Percentiles rank a stretch among this genome's conserved stretches.
These are phyloP conservation scores for Mucor lusitanicus DNA, from an alignment of 371 early-diverging fungal genomes.

Conservation along the genomic window DNA sequence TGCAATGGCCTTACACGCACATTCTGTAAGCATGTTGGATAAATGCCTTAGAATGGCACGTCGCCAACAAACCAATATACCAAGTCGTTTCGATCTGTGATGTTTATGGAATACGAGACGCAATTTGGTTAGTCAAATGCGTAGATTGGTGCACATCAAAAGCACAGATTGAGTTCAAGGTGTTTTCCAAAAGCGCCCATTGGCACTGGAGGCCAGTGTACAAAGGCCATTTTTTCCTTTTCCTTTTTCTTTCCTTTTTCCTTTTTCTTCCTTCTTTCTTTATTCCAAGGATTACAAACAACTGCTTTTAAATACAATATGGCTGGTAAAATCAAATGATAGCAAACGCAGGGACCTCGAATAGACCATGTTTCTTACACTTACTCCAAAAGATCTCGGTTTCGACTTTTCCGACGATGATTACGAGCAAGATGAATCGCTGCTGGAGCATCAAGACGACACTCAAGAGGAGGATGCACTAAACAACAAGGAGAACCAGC, in stretches of 20 bases:
- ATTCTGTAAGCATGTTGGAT: too few species aligned
- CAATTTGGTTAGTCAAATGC: too few species aligned
- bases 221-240: neutral
- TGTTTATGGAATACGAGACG: too few species aligned
- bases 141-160: too few species aligned
- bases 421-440: slow-evolving; percentile 26
- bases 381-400: slow-evolving; percentile 39
- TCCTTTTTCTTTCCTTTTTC: neutral
- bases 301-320: slow-evolving; percentile 3
- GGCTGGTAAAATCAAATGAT: slow-evolving; percentile 13
- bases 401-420: slow-evolving; percentile 50
- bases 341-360: neutral
- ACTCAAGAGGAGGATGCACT: neutral
- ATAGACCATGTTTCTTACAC: neutral
- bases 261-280: neutral
- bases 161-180: too few species aligned
- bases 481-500: neutral
- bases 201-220: too few species aligned
- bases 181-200: too few species aligned
- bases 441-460: slow-evolving; percentile 8
- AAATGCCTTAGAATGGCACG: too few species aligned
- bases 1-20: too few species aligned
- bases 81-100: too few species aligned
- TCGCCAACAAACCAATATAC: too few species aligned
- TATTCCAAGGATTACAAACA: neutral